Conservation (phyloP, 768 basidiomycete genomes). For the Termitomyces eurrhizus region DNA sequence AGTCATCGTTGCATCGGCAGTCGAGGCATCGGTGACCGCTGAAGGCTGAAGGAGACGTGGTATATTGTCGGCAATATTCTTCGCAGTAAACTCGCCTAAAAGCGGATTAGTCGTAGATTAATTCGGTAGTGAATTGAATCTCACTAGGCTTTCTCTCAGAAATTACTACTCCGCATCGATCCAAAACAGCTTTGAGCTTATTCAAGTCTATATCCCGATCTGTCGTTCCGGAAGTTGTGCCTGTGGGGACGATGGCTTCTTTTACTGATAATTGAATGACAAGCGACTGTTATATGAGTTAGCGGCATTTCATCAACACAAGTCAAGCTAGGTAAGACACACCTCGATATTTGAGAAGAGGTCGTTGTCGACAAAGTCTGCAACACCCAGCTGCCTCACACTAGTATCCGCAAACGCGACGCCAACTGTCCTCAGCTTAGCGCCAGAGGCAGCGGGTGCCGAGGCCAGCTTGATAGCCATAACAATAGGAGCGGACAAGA, state of each 20-base stretch:
- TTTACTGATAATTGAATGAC: constrained; percentile 97
- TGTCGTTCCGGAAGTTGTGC: constrained; percentile 66
- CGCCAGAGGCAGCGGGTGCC: constrained; percentile 44
- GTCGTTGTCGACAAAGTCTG: constrained; percentile 93
- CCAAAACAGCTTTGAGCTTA: constrained; percentile 82
- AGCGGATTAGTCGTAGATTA: not conserved
- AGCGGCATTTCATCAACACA: not conserved
- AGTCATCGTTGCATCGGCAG: constrained; percentile 46
- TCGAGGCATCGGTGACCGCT: constrained; percentile 31
- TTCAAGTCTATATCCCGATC: constrained; percentile 85
- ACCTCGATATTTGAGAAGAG: constrained; percentile 95
- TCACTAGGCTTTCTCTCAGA: constrained; percentile 87
- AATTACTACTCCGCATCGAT: constrained; percentile 86
- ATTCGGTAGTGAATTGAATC: constrained; percentile 17
- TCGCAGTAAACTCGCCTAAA: constrained; percentile 79
- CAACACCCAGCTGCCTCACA: constrained; percentile 77
- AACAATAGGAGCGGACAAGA: constrained; percentile 81
- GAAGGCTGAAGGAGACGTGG: constrained; percentile 58
- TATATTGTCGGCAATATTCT: constrained; percentile 78
- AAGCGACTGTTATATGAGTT: constrained; percentile 59
- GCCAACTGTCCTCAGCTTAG: constrained; percentile 72
- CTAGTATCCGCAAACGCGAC: constrained; percentile 92
- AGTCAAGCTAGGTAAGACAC: constrained; percentile 8
- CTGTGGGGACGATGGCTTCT: constrained; percentile 82
- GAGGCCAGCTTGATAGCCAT: constrained; percentile 81